phyloP scores from a whole-genome alignment of 2,329 filamentous ascomycete species.

The Tolypocladium endophyticum region DNA sequence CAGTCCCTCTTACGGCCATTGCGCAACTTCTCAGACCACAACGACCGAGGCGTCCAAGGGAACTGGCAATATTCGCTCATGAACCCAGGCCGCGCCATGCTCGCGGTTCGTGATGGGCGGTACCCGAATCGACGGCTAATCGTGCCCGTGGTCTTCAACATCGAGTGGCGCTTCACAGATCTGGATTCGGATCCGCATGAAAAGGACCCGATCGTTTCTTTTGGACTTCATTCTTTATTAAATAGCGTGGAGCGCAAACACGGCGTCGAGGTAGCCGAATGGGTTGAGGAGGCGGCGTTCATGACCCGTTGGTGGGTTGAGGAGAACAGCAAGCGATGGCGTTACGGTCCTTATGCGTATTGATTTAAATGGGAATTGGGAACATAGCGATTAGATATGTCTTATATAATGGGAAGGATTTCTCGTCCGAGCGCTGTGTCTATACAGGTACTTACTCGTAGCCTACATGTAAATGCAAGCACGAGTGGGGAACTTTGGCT shows the following conservation, averaged over 20 bases:
- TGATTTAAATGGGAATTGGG: too few species aligned
- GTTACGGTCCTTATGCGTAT: conserved; percentile 10
- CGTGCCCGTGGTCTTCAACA: conserved; percentile 11
- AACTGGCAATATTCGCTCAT: conserved; percentile 14
- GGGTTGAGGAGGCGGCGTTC: conserved; percentile 20
- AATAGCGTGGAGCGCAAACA: conserved; percentile 8
- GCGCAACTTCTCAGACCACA: conserved; percentile 7
- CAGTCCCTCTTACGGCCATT: conserved; percentile 21
- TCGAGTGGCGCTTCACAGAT: conserved; percentile 21
- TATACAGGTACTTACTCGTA: too few species aligned
- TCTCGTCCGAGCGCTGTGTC: too few species aligned
- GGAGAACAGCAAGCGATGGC: conserved; percentile 23
- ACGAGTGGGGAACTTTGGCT: background rate
- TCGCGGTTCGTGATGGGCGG: conserved; percentile 10
- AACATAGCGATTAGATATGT: too few species aligned
- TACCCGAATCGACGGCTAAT: conserved; percentile 11
- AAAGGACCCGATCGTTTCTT: conserved; percentile 13
- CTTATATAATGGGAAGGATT: too few species aligned
- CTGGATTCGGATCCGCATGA: conserved; percentile 16
- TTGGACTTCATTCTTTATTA: conserved; percentile 11
- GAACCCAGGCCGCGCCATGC: conserved; percentile 12
- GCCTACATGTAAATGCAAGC: too few species aligned
- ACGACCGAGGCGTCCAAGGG: too few species aligned
- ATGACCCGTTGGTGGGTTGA: conserved; percentile 22
- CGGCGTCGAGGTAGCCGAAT: conserved; percentile 14